phyloP scores from a whole-genome alignment of 2,329 filamentous ascomycete genomes.

The Epichloe bromicola region DNA sequence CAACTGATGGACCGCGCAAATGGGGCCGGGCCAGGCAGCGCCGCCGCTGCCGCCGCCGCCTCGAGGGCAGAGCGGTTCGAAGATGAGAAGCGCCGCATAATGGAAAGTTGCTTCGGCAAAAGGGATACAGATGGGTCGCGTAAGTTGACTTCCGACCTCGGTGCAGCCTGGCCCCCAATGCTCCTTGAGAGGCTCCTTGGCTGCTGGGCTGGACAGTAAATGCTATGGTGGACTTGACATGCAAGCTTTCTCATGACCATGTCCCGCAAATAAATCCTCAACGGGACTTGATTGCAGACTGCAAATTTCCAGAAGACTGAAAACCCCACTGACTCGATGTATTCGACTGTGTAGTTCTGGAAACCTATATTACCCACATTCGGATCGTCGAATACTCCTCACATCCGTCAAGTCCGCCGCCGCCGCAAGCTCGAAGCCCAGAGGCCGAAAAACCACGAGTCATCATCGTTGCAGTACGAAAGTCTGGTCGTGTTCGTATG shows the following conservation, averaged over 20 bases:
- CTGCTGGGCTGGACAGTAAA: neutral
- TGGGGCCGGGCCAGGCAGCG: conserved; percentile 21
- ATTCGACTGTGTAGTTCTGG: conserved; percentile 26
- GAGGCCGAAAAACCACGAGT: conserved; percentile 76
- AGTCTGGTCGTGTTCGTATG: conserved; percentile 83
- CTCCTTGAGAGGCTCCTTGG: neutral
- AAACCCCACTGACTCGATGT: conserved; percentile 6
- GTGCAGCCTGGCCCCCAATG: neutral
- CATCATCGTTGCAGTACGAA: conserved; percentile 86
- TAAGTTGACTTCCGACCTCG: conserved; percentile 33
- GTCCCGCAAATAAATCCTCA: too few relatives aligned
- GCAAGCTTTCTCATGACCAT: neutral
- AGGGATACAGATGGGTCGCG: conserved; percentile 75
- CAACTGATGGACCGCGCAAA: conserved; percentile 27
- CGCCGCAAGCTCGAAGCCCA: conserved; percentile 56
- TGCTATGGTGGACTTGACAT: neutral
- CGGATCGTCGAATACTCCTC: conserved; percentile 76
- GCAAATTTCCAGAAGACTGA: neutral
- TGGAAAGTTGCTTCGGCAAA: conserved; percentile 91
- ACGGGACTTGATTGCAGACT: neutral
- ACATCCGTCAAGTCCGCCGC: conserved; percentile 72
- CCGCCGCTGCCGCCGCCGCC: conserved; percentile 22
- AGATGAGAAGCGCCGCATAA: conserved; percentile 89
- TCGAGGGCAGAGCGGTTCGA: conserved; percentile 73
- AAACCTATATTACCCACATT: conserved; percentile 98